Evolutionary conservation across 768 basidiomycete genomes (phyloP).

Genomic region (Paxillus rubicundulus): DNA sequence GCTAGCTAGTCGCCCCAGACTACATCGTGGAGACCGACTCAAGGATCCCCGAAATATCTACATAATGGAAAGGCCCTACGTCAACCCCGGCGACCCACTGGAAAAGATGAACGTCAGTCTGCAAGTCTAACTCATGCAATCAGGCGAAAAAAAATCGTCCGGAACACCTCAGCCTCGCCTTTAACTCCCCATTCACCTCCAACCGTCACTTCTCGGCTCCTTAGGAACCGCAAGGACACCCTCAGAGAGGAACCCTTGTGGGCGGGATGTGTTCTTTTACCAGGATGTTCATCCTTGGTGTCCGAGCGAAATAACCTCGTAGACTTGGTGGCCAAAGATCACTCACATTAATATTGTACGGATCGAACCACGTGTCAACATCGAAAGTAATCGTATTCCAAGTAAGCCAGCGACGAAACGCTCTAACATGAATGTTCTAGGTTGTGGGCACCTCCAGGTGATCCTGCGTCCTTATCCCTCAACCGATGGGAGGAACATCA

Average conservation of each 20-base stretch:
- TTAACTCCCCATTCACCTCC: conserved; percentile 77
- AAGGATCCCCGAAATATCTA: too few relatives aligned
- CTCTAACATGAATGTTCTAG: too few relatives aligned
- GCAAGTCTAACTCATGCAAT: background rate
- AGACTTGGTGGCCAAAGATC: conserved; percentile 11
- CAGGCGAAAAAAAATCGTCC: background rate
- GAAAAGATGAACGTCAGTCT: conserved; percentile 2
- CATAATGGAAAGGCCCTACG: background rate
- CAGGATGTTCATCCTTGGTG: conserved; percentile 81
- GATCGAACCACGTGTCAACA: background rate
- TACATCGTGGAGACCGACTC: too few relatives aligned
- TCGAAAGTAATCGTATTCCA: conserved; percentile 2
- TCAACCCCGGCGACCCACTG: background rate
- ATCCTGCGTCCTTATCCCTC: conserved; percentile 90
- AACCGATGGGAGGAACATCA: conserved; percentile 85
- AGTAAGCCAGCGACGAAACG: background rate
- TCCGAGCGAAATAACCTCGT: conserved; percentile 15
- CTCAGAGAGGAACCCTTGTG: conserved; percentile 34
- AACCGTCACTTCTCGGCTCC: conserved; percentile 34
- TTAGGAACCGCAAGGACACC: conserved; percentile 30
- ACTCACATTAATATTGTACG: conserved; percentile 28
- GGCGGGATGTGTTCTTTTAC: conserved; percentile 82
- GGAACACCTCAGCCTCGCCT: conserved; percentile 82
- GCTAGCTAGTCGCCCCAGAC: background rate
- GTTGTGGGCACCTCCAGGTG: conserved; percentile 83